Percentiles rank a stretch among this genome's conserved stretches.
phyloP scores from a whole-genome alignment of 2,329 filamentous ascomycete species.

The Dendryphion nanum region DNA sequence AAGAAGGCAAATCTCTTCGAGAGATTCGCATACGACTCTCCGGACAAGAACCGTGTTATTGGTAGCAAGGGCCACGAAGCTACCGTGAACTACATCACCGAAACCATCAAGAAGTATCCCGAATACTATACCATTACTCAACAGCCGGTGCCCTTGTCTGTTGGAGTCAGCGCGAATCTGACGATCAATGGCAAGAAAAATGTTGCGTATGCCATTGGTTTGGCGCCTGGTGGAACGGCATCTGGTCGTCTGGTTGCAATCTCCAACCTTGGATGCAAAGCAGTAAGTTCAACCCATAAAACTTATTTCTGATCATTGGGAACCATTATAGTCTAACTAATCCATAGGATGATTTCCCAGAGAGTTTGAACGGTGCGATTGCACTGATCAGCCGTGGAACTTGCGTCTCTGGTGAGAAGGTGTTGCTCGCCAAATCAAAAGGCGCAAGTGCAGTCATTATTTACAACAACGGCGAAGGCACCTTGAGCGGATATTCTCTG shows the following conservation, averaged over 20 bases:
- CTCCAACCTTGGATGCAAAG: conserved; percentile 34
- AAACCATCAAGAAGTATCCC: conserved; percentile 25
- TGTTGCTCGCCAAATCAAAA: conserved; percentile 53
- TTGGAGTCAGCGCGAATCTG: conserved; percentile 27
- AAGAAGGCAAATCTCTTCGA: conserved; percentile 35
- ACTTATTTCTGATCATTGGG: no score
- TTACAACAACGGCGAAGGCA: conserved; percentile 67
- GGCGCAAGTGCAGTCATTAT: conserved; percentile 68
- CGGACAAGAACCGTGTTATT: conserved; percentile 42
- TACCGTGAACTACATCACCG: conserved; percentile 40
- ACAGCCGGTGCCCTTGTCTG: conserved; percentile 24
- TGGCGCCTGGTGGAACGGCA: conserved; percentile 31
- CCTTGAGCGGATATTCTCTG: conserved; percentile 43
- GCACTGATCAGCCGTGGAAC: conserved; percentile 69
- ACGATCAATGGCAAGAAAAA: conserved; percentile 28
- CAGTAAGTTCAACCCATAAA: conserved; percentile 22
- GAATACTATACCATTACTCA: conserved; percentile 39
- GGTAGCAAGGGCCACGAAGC: conserved; percentile 40
- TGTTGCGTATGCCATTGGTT: conserved; percentile 23
- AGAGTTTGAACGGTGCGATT: conserved; percentile 59
- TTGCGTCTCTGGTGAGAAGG: conserved; percentile 72
- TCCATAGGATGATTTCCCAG: conserved; percentile 30
- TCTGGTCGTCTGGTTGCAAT: conserved; percentile 30
- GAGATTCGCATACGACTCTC: conserved; percentile 39
- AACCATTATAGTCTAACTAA: no score